Conservation (phyloP, 306 rosid species). For the Betula pendula region DNA sequence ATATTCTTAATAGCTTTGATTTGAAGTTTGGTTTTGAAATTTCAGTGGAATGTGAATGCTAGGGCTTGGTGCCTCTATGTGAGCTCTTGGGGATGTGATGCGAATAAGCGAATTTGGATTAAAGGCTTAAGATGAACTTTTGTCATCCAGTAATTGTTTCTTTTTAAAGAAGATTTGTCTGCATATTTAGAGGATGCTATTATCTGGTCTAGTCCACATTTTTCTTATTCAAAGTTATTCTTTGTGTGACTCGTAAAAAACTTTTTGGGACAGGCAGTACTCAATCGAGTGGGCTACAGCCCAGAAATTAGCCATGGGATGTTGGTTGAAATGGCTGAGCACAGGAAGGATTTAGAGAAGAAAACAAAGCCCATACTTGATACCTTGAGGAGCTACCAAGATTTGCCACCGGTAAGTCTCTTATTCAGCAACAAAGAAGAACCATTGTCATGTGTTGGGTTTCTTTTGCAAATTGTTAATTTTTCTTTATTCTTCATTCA, state of each 20-base stretch:
- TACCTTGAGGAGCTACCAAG: constrained; percentile 91
- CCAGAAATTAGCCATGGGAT: constrained; percentile 89
- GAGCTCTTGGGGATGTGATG: neutral
- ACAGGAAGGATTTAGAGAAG: constrained; percentile 87
- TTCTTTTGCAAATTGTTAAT: constrained; percentile 9
- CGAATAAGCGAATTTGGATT: neutral
- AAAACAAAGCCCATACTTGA: constrained; percentile 92
- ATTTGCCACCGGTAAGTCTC: constrained; percentile 74
- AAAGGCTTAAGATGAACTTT: neutral
- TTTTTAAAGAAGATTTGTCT: neutral
- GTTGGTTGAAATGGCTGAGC: constrained; percentile 85
- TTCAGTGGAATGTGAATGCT: neutral
- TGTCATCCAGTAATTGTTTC: neutral
- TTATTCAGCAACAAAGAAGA: neutral
- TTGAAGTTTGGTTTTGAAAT: neutral
- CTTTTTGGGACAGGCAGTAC: constrained; percentile 61
- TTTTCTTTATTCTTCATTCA: constrained; percentile 36
- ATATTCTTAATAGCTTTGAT: neutral
- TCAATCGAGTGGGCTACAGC: constrained; percentile 74
- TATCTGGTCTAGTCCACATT: neutral
- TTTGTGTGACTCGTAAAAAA: neutral
- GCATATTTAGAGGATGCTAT: neutral
- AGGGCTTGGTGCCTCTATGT: neutral
- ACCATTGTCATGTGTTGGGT: constrained; percentile 1
- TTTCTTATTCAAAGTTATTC: constrained; percentile 9